These are phyloP conservation scores for Amauroascus verrucosus DNA, from an alignment of 2,329 filamentous ascomycete species.

Conservation along the genomic window DNA sequence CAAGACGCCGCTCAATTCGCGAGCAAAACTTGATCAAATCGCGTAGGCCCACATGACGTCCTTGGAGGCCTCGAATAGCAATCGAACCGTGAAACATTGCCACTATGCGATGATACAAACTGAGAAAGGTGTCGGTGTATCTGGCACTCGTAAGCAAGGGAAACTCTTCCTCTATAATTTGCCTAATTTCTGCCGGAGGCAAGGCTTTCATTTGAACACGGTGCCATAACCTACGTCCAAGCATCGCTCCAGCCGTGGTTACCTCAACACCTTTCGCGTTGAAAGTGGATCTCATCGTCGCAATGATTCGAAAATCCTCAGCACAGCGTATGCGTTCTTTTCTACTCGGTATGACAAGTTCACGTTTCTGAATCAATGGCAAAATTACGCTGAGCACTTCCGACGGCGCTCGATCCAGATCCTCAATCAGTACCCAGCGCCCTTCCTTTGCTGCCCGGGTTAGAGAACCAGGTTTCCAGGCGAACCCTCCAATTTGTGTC, in stretches of 20 bases:
- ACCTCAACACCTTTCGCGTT: constrained; percentile 61
- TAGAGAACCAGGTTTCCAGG: constrained; percentile 83
- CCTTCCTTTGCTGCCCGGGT: constrained; percentile 91
- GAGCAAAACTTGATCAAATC: constrained; percentile 90
- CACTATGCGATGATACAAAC: constrained; percentile 41
- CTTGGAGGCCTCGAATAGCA: constrained; percentile 31
- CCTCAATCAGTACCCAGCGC: constrained; percentile 93
- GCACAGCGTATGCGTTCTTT: constrained; percentile 77
- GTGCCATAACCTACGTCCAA: constrained; percentile 82
- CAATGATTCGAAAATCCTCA: constrained; percentile 79
- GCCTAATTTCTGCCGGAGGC: constrained; percentile 57
- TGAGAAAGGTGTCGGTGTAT: constrained; percentile 47
- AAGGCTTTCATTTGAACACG: constrained; percentile 60
- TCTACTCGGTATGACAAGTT: constrained; percentile 78
- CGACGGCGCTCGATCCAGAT: constrained; percentile 85
- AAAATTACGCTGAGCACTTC: constrained; percentile 90
- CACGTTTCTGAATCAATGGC: constrained; percentile 83
- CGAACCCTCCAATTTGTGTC: constrained; percentile 75
- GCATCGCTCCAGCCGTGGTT: constrained; percentile 55
- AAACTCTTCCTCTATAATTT: constrained; percentile 61
- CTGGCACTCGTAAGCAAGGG: constrained; percentile 50
- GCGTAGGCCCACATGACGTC: constrained; percentile 55
- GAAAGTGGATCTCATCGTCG: constrained; percentile 66
- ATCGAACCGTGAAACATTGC: constrained; percentile 32
- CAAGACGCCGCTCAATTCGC: constrained; percentile 58